Conservation (phyloP, 768 basidiomycete species). For the Chalciporus pseudorubinellus region DNA sequence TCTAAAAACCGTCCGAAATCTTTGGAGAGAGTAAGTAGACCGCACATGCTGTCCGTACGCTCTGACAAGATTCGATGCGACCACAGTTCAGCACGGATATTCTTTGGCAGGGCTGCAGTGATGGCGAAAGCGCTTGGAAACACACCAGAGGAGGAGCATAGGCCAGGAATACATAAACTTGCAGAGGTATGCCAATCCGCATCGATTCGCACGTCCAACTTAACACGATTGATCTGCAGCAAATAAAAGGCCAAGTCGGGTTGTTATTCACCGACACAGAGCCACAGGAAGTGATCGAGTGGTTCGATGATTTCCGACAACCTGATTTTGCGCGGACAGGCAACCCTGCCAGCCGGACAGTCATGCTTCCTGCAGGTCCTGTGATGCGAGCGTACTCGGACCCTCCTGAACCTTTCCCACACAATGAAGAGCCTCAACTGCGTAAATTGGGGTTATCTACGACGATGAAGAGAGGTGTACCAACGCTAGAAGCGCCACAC, state of each 20-base stretch:
- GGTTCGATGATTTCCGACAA: constrained; percentile 90
- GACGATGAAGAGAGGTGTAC: constrained; percentile 81
- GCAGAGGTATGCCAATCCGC: constrained; percentile 59
- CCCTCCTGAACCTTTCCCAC: constrained; percentile 87
- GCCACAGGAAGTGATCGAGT: constrained; percentile 88
- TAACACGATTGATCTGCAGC: constrained; percentile 42
- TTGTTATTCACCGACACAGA: constrained; percentile 88
- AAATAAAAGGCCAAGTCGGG: constrained; percentile 94
- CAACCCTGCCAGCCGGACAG: constrained; percentile 70
- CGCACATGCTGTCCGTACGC: background rate
- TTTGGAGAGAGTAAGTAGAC: constrained; percentile 84
- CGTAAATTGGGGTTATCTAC: constrained; percentile 89
- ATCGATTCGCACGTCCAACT: constrained; percentile 3
- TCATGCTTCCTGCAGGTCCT: constrained; percentile 79
- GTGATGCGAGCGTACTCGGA: constrained; percentile 78
- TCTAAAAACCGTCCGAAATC: constrained; percentile 86
- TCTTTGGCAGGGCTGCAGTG: constrained; percentile 82
- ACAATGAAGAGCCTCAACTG: constrained; percentile 96
- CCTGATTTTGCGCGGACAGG: constrained; percentile 91
- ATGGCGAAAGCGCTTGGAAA: constrained; percentile 96
- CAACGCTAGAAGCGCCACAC: constrained; percentile 77
- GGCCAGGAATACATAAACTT: constrained; percentile 71
- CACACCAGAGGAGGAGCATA: constrained; percentile 84
- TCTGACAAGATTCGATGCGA: constrained; percentile 10
- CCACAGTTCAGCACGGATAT: constrained; percentile 79